Evolutionary conservation across 2,329 filamentous ascomycete genomes (phyloP), one percentile per base, ranked within the genome.

Genomic region (Colletotrichum falcatum): DNA sequence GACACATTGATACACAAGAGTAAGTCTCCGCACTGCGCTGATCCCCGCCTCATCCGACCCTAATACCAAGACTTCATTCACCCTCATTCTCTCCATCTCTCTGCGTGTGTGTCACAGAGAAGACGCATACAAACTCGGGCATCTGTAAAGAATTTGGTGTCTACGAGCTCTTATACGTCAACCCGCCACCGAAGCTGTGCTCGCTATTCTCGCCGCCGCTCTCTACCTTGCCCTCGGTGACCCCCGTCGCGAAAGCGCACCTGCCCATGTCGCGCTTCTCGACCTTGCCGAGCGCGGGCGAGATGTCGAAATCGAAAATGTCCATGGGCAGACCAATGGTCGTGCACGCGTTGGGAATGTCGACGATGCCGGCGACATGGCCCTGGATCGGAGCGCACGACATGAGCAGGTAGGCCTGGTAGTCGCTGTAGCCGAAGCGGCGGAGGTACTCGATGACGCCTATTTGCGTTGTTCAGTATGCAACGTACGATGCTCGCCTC

Each of bases 241-340:
- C 81, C 5, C 84, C 85, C 2, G 79, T 84, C 74, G 85, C 84
- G 78, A 89, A 92, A 1, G 92, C 93, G 79, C 93, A 96, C 49
- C 78, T 83, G 1, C 75, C 77, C 23, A 78, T 83, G 3, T 75
- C 70, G 1, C 73, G 62, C 67, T 74, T 76, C 26, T 72, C 72
- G 11, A 87, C 88, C 8, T 86, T 84, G 6, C 84, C 85, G 66
- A 86, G 86, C 2, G 72, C 74, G 0, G 94, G 93, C 56, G 90
- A 88, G 74, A 97, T 95, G 78, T 97, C 94, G 80, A 98, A 97
- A 77, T 96, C 93, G 76, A 98, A 98, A 63, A 98, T 97, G 81
- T 97, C 95, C 86, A 97, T 94, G 1, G 95, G 95, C 64, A 97
- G 78, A 0, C 94, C 94, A 70, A 97, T 84, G 0, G 95, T 97